A percentile compares a stretch with the other conserved stretches of the same genome.
Evolutionary conservation across 495 filamentous ascomycete species (phyloP).

Genomic region (Sphaerosporella brunnea): DNA sequence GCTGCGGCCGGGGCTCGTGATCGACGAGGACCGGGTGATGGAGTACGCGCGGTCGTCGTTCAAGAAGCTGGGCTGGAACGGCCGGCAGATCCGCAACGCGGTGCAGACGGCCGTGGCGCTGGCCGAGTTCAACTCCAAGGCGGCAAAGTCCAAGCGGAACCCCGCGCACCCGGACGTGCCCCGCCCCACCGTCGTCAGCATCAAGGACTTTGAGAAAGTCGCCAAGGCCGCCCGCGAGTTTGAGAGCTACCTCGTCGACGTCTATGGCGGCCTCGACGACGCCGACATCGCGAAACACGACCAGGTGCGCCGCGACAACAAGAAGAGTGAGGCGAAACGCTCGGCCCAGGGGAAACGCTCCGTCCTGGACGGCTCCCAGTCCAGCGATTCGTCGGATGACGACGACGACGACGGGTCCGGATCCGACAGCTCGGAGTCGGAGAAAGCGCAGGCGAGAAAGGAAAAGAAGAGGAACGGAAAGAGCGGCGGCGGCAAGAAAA

Average conservation of each 20-base stretch:
- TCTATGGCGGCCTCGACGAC: neutral
- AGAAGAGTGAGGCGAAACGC: neutral
- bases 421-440: neutral
- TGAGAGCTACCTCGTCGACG: neutral
- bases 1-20: slow-evolving; percentile 1
- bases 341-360: neutral
- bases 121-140: slow-evolving; percentile 5
- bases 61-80: slow-evolving; percentile 10
- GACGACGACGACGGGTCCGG: no score
- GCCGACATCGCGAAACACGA: neutral
- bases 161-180: neutral
- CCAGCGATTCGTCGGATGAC: neutral
- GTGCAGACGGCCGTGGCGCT: slow-evolving; percentile 14
- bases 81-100: slow-evolving; percentile 16
- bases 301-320: neutral
- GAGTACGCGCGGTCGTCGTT: slow-evolving; percentile 5
- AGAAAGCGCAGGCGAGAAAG: neutral
- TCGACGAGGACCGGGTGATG: slow-evolving; percentile 3
- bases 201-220: slow-evolving; percentile 3
- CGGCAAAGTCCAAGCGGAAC: no score
- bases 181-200: neutral
- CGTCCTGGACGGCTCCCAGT: neutral
- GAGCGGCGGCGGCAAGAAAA: neutral
- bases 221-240: neutral
- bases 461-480: neutral